Base-by-base conservation (phyloP, 352 stramenopile genomes). In the Phytopythium chamaehyphon region DNA sequence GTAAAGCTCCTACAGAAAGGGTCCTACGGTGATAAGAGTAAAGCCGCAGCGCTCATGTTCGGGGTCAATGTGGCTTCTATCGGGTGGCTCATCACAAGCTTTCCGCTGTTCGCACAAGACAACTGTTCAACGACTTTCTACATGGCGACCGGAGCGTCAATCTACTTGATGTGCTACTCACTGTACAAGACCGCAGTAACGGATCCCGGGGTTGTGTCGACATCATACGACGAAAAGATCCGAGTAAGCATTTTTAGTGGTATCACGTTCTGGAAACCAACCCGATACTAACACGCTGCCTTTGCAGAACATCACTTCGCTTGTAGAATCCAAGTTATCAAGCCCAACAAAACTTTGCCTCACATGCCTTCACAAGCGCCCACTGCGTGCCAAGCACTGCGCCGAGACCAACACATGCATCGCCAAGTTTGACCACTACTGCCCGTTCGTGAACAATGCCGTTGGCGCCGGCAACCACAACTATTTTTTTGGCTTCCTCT, bases 381-480 rank as follows among this genome's bases (percentile, higher is more conserved):
- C 82, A 19, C 63, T 92, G 22, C 82, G 82, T 18, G 76, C 74
- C 40, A 92, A 92, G 52, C 82, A 92, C 59, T 88, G 80, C 42
- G 78, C 82, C 4, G 82, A 92, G 55, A 59, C 86, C 37, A 85
- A 88, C 54, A 70, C 68, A 19, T 94, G 83, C 62, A 83, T 94
- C 49, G 76, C 83, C 31, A 82, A 74, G 57, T 94, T 91, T 47
- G 83, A 94, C 53, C 83, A 94, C 57, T 91, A 92, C 51, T 94
- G 83, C 21, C 83, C 83, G 11, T 94, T 90, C 51, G 82, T 89
- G 33, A 84, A 89, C 40, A 98, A 95, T 74, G 98, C 93, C 54
- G 89, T 99, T 45, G 97, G 95, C 11, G 76, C 88, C 35, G 72
- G 86, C 28, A 99, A 99, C 76, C 93, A 99, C 73, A 60, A 76